These are phyloP conservation scores for Cucurbitaria berberidis DNA, from an alignment of 2,329 filamentous ascomycete species.

Conservation along the genomic window DNA sequence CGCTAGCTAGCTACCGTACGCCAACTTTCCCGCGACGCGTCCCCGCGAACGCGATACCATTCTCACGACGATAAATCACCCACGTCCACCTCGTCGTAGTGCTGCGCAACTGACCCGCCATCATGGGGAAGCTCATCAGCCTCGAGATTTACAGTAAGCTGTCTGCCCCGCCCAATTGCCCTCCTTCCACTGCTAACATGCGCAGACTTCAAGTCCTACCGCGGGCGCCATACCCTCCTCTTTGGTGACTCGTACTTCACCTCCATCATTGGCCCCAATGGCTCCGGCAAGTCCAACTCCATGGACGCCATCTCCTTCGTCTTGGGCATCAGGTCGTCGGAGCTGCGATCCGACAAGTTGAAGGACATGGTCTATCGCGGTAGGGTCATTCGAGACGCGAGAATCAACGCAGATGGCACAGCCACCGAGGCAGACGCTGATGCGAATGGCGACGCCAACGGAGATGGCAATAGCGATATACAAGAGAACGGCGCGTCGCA, in stretches of 20 bases:
- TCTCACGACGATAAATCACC: conserved; percentile 5
- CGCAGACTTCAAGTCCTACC: conserved; percentile 98
- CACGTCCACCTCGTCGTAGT: too few species aligned
- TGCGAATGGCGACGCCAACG: conserved; percentile 51
- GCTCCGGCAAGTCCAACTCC: conserved; percentile 97
- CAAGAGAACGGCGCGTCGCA: conserved; percentile 61
- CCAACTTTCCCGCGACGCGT: conserved; percentile 19
- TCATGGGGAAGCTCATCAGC: conserved; percentile 94
- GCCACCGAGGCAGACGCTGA: conserved; percentile 58
- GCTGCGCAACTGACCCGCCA: conserved; percentile 24
- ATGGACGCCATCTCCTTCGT: conserved; percentile 99
- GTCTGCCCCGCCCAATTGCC: conserved; percentile 9
- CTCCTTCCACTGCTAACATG: conserved; percentile 16
- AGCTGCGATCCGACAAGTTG: conserved; percentile 90
- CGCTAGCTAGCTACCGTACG: conserved; percentile 35
- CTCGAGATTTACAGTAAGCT: conserved; percentile 88
- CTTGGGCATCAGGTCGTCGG: conserved; percentile 97
- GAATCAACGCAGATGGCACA: conserved; percentile 90
- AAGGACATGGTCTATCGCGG: conserved; percentile 96
- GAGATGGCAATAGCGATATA: conserved; percentile 43
- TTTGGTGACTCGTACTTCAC: conserved; percentile 99
- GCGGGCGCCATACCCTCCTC: conserved; percentile 90
- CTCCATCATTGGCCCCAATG: conserved; percentile 99
- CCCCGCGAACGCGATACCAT: conserved; percentile 13
- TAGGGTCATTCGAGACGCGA: conserved; percentile 87